Percentiles rank a stretch among this genome's conserved stretches.
Conservation (phyloP, 1,139 yeast genomes). For the Sugiyamaella sp. region DNA sequence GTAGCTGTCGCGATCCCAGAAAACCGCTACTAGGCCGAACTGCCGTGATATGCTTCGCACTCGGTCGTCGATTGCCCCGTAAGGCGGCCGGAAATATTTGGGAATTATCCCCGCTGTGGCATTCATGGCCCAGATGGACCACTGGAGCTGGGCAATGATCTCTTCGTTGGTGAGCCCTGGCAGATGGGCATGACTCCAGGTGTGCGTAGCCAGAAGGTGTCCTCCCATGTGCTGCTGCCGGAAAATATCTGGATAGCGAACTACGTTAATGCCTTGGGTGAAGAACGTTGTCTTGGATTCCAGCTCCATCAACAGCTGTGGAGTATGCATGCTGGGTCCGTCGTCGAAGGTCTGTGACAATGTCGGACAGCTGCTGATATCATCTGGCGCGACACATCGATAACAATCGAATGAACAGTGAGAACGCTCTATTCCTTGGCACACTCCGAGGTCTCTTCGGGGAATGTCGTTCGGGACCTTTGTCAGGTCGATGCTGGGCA, state of each 20-base stretch:
- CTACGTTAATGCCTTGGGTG: constrained; percentile 78
- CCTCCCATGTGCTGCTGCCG: constrained; percentile 58
- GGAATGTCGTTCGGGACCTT: constrained; percentile 52
- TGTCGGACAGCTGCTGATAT: constrained; percentile 67
- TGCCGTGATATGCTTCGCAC: constrained; percentile 78
- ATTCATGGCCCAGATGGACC: constrained; percentile 98
- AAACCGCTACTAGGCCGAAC: constrained; percentile 82
- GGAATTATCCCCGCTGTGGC: constrained; percentile 87
- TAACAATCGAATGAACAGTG: constrained; percentile 85
- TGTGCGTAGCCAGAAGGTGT: constrained; percentile 82
- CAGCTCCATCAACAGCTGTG: constrained; percentile 56
- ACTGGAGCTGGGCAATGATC: constrained; percentile 85
- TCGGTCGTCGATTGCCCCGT: constrained; percentile 88
- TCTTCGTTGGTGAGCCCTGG: constrained; percentile 77
- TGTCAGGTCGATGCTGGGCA: constrained; percentile 64
- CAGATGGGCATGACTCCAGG: constrained; percentile 88
- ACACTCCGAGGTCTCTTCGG: constrained; percentile 59
- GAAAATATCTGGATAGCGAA: constrained; percentile 74
- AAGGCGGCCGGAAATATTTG: constrained; percentile 93
- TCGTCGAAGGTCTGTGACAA: constrained; percentile 91
- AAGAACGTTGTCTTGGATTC: constrained; percentile 71
- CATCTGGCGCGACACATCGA: constrained; percentile 74
- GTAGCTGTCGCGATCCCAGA: constrained; percentile 90
- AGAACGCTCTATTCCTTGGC: constrained; percentile 51
- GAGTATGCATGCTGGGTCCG: constrained; percentile 80